phyloP scores from a whole-genome alignment of 495 filamentous ascomycete genomes.

The Xylaria venustula region DNA sequence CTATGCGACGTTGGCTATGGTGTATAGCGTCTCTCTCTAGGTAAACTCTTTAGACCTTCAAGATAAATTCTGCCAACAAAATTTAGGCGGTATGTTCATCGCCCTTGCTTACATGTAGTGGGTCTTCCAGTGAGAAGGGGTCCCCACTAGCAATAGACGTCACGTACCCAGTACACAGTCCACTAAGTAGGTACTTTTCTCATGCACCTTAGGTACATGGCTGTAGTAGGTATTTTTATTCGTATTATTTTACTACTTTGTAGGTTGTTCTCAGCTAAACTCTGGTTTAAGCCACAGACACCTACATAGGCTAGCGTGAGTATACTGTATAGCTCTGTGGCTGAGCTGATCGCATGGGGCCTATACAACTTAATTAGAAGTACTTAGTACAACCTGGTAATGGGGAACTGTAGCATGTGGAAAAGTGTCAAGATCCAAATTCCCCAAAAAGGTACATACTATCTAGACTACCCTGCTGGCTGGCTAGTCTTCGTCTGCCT shows the following conservation, averaged over 20 bases:
- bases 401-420: constrained; percentile 10
- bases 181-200: neutral
- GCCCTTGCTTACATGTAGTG: neutral
- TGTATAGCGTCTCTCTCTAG: constrained; percentile 8
- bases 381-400: too few relatives aligned
- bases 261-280: too few relatives aligned
- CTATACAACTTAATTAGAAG: too few relatives aligned
- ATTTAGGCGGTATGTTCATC: constrained; percentile 17
- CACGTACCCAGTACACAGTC: too few relatives aligned
- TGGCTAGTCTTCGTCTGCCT: neutral
- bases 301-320: constrained; percentile 5
- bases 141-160: too few relatives aligned
- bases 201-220: too few relatives aligned
- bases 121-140: too few relatives aligned
- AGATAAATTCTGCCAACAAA: constrained; percentile 21
- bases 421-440: constrained; percentile 38
- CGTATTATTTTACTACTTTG: too few relatives aligned
- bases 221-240: too few relatives aligned
- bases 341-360: neutral
- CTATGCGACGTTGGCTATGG: constrained; percentile 2
- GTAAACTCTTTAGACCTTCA: neutral
- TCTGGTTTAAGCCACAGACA: too few relatives aligned
- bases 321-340: constrained; percentile 4
- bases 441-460: constrained; percentile 20
- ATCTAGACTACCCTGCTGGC: too few relatives aligned